Base-by-base conservation (phyloP, 1,284 basidiomycete genomes). In the Sanghuangporus weigelae region DNA sequence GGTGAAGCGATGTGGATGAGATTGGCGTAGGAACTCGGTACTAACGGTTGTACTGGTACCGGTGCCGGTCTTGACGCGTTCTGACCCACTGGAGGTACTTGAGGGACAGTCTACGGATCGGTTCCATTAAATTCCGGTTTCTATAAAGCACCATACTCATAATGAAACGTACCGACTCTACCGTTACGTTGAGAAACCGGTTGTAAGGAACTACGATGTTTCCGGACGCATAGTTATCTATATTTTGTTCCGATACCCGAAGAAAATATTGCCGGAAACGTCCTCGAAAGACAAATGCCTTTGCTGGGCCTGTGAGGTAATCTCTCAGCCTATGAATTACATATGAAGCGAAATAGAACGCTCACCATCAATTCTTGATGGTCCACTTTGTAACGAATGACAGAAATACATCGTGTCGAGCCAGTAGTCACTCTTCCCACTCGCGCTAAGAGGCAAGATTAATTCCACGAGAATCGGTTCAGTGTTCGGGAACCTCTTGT, bases 211-310 rank as follows among this genome's bases (percentile, higher is more conserved):
- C 72, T 62, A 70, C 70, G 56, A 78, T 65, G 55, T 76, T 75
- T 8, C 74, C 73, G 7, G 75, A 67, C 23, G 69, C 70, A 58
- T 67, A 74, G 11, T 71, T 71, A 31, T 72, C 70, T 39, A 68
- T 70, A 8, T 70, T 73, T 16, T 83, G 79, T 31, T 76, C 74
- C 6, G 81, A 78, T 31, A 90, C 78, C 31, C 85, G 82, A 67
- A 91, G 76, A 69, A 92, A 85, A 61, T 83, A 79, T 68, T 92
- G 89, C 55, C 84, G 79, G 71, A 84, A 91, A 71, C 81, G 83
- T 39, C 87, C 87, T 8, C 90, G 83, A 73, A 84, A 76, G 4
- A 83, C 83, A 67, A 81, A 89, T 36, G 86, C 83, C 70, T 82
- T 87, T 19, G 88, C 89, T 7, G 85, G 84, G 23, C 89, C 89